Evolutionary conservation across 768 basidiomycete genomes (phyloP), one percentile per base, ranked within the genome.

Genomic region (Hygrophoropsis aurantiaca): DNA sequence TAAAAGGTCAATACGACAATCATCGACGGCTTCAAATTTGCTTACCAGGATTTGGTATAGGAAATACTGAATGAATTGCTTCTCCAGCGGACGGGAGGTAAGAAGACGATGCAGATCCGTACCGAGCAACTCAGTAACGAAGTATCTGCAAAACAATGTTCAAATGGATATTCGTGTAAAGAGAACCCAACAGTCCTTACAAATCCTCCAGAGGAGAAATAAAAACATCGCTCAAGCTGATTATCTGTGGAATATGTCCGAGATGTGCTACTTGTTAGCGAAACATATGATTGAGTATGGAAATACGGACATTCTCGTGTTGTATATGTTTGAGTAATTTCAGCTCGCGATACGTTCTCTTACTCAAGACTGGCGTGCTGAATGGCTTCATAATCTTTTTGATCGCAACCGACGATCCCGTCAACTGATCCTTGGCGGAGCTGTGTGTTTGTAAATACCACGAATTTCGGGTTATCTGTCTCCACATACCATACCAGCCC

Each of bases 311-410:
- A 71, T 98, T 99, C 74, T 97, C 95, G 68, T 97, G 95, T 61
- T 95, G 90, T 58, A 99, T 90, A 68, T 99, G 95, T 72, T 98
- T 98, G 63, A 99, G 79, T 34, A 99, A 79, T 71, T 99, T 99
- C 59, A 99, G 80, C 72, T 99, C 97, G 51, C 97, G 82, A 69
- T 98, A 98, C 1, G 97, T 99, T 54, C 97, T 79, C 73, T 98
- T 98, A 69, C 86, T 87, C 58, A 99, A 78, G n/a, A 99, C 97
- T 16, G 97, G 94, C 5, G 97, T 97, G 65, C 88, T 90, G 74
- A 99, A 99, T 6, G 97, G 97, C 69, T 99, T 99, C 95, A 98
- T 98, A 76, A 98, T 99, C 84, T 98, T 98, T 82, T 99, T 99
- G 75, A 99, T 94, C 61, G 97, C 97, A 47, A 95, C 94, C 15